Conservation (phyloP, 805 yeast species). For the Saccharomycopsis olivae region DNA sequence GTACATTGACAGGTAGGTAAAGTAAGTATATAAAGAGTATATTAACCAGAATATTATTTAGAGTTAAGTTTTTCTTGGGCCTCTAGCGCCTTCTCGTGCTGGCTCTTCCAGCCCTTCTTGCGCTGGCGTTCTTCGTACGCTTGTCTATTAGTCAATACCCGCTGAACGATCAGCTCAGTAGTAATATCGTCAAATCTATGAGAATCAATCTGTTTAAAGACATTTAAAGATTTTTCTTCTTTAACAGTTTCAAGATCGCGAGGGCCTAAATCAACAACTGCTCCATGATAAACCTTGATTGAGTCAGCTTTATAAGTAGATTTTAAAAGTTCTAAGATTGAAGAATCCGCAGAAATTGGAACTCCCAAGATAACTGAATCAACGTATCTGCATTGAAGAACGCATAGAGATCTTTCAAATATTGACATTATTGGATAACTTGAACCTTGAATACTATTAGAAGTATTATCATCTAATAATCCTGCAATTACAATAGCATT, state of each 20-base stretch:
- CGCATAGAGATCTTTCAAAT: conserved; percentile 78
- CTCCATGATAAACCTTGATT: conserved; percentile 47
- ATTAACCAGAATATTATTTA: no score
- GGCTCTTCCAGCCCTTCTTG: conserved; percentile 59
- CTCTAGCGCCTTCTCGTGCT: conserved; percentile 2
- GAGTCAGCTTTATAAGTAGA: conserved; percentile 24
- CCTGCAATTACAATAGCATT: conserved; percentile 55
- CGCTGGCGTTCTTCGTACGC: conserved; percentile 80
- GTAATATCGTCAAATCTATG: conserved; percentile 59
- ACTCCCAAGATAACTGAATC: conserved; percentile 71
- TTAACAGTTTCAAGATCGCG: conserved; percentile 27
- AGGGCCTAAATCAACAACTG: no score
- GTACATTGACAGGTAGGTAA: no score
- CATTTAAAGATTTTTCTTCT: conserved; percentile 24
- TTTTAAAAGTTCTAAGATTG: conserved; percentile 31
- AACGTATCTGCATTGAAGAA: conserved; percentile 76
- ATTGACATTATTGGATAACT: conserved; percentile 80
- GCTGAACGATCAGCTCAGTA: conserved; percentile 57
- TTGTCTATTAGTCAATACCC: conserved; percentile 60
- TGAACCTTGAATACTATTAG: conserved; percentile 45
- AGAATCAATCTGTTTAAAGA: conserved; percentile 34
- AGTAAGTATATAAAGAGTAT: no score
- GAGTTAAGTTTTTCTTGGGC: background rate
- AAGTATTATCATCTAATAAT: conserved; percentile 46
- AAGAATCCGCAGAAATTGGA: conserved; percentile 38